A percentile compares a stretch with the other conserved stretches of the same genome.
phyloP scores from a whole-genome alignment of 1,284 basidiomycete species.

The Microbotryum lychnidis-dioicae region DNA sequence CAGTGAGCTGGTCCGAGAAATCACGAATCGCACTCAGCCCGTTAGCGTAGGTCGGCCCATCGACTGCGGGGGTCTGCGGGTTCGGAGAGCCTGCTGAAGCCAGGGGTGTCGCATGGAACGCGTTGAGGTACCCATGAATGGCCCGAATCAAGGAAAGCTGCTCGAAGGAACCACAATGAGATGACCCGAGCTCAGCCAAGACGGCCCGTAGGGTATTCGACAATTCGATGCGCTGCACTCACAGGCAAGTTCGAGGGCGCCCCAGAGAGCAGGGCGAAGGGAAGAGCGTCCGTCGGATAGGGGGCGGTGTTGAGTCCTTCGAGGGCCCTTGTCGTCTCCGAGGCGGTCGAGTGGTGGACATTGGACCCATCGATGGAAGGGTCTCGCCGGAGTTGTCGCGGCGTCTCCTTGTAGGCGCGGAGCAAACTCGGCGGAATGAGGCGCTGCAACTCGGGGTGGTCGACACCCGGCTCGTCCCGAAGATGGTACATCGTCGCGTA shows the following conservation, averaged over 20 bases:
- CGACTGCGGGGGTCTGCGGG: conserved; percentile 10
- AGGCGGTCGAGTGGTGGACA: conserved; percentile 12
- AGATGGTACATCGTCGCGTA: conserved; percentile 28
- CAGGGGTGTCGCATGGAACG: conserved; percentile 13
- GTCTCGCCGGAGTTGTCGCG: neutral
- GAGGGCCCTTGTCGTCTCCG: conserved; percentile 11
- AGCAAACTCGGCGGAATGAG: conserved; percentile 22
- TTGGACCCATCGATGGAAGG: conserved; percentile 7
- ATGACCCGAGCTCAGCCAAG: neutral
- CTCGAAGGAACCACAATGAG: conserved; percentile 3
- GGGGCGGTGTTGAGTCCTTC: conserved; percentile 7
- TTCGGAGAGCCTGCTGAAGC: conserved; percentile 3
- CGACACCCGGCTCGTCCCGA: conserved; percentile 21
- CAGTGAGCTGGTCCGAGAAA: conserved; percentile 30
- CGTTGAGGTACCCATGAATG: conserved; percentile 20
- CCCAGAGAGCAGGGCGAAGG: conserved; percentile 2
- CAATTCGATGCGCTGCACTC: too few relatives aligned
- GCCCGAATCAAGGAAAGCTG: conserved; percentile 18
- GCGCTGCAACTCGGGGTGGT: conserved; percentile 11
- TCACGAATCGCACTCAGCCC: conserved; percentile 24
- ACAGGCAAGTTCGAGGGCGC: too few relatives aligned
- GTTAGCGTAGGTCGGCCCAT: conserved; percentile 24
- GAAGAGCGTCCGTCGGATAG: neutral
- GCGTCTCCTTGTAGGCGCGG: conserved; percentile 6
- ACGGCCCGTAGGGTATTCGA: too few relatives aligned